phyloP scores from a whole-genome alignment of 2,329 filamentous ascomycete species.

The Pseudogymnoascus sp. region DNA sequence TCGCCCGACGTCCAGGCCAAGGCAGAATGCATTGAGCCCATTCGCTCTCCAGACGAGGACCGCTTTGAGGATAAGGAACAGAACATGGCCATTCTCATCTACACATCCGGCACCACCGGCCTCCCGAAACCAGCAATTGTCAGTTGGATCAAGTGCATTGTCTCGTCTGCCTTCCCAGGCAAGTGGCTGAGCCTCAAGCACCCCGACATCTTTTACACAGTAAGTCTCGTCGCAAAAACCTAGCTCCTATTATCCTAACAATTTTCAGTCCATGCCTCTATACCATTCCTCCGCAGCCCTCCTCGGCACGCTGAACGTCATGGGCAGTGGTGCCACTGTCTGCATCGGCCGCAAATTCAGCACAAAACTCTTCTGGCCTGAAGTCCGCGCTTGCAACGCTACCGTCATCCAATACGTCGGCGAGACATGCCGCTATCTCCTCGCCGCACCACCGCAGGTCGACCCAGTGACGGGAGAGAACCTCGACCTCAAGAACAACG shows the following conservation, averaged over 20 bases:
- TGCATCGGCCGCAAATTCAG: conserved; percentile 73
- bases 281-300: conserved; percentile 77
- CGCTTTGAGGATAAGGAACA: conserved; percentile 41
- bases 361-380: conserved; percentile 67
- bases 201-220: conserved; percentile 68
- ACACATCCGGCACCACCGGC: conserved; percentile 79
- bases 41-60: conserved; percentile 51
- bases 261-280: conserved; percentile 68
- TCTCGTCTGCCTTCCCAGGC: conserved; percentile 45
- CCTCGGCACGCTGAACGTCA: conserved; percentile 56
- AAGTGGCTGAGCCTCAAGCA: conserved; percentile 51
- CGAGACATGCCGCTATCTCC: conserved; percentile 76
- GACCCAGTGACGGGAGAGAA: conserved; percentile 59
- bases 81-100: conserved; percentile 68
- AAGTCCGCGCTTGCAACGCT: conserved; percentile 62
- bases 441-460: conserved; percentile 55
- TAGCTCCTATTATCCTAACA: conserved; percentile 15
- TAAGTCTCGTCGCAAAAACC: conserved; percentile 32
- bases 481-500: conserved; percentile 64
- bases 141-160: conserved; percentile 59
- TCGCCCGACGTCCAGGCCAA: conserved; percentile 50
- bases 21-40: conserved; percentile 42
- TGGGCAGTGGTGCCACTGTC: conserved; percentile 57
- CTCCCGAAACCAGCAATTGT: conserved; percentile 74
- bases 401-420: conserved; percentile 83